Evolutionary conservation across 1,284 basidiomycete species (phyloP).

Genomic region (Cryptococcus depauperatus): DNA sequence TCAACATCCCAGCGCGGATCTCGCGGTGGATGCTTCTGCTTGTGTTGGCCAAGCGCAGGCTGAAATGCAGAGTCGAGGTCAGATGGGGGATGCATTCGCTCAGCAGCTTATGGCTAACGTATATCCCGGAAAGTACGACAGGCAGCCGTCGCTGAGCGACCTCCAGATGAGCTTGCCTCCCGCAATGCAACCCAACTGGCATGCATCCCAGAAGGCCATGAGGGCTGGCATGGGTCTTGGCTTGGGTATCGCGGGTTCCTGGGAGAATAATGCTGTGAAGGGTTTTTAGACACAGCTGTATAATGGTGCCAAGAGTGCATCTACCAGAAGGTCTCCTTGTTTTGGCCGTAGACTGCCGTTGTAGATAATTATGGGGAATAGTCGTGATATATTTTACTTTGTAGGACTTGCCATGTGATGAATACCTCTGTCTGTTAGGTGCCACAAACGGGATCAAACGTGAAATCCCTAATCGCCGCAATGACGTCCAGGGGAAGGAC

Average conservation of each 20-base stretch:
- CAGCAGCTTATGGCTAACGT: conserved; percentile 23
- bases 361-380: too few relatives aligned
- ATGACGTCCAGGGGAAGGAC: too few relatives aligned
- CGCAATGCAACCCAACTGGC: background rate
- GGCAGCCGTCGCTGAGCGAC: conserved; percentile 6
- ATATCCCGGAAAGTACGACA: conserved; percentile 19
- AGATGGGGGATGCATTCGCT: conserved; percentile 15
- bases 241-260: conserved; percentile 13
- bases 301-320: too few relatives aligned
- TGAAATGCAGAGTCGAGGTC: conserved; percentile 6
- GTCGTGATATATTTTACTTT: too few relatives aligned
- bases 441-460: too few relatives aligned
- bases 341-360: too few relatives aligned
- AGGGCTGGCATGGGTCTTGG: conserved; percentile 24
- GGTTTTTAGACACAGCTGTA: conserved; percentile 11
- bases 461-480: too few relatives aligned
- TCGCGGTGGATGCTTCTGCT: too few relatives aligned
- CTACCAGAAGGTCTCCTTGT: too few relatives aligned
- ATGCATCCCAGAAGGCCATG: conserved; percentile 16
- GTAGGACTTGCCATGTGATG: too few relatives aligned
- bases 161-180: conserved; percentile 7
- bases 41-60: background rate
- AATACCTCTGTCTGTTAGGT: too few relatives aligned
- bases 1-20: too few relatives aligned
- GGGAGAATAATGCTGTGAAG: conserved; percentile 9